Evolutionary conservation across 2,329 filamentous ascomycete species (phyloP).

Genomic region (Zelopaecilomyces penicillatus): DNA sequence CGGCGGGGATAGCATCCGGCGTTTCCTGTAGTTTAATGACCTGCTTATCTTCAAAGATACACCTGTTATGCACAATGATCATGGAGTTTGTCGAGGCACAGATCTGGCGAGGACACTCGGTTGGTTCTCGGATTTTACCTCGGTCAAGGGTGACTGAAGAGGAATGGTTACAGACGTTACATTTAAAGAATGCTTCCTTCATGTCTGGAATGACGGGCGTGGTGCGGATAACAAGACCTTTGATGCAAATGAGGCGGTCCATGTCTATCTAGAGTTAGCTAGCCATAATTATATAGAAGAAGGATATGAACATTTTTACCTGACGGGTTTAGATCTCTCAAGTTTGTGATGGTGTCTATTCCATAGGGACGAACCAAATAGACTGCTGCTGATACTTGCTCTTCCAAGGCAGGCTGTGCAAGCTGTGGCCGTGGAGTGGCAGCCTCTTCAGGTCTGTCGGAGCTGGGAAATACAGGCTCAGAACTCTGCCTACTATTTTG

Average conservation of each 20-base stretch:
- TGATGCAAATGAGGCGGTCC: constrained; percentile 91
- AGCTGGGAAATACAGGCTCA: constrained; percentile 69
- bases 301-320: constrained; percentile 33
- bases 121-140: constrained; percentile 93
- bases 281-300: background rate
- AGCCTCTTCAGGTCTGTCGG: constrained; percentile 54
- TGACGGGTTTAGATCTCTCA: constrained; percentile 88
- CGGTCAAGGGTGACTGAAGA: constrained; percentile 87
- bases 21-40: constrained; percentile 98
- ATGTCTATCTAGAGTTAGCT: constrained; percentile 51
- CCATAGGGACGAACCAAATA: constrained; percentile 89
- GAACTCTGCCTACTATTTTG: constrained; percentile 54
- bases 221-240: constrained; percentile 89
- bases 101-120: constrained; percentile 71
- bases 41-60: constrained; percentile 91
- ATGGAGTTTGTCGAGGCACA: constrained; percentile 89
- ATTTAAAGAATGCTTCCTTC: constrained; percentile 98
- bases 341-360: constrained; percentile 76
- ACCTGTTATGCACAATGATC: constrained; percentile 96
- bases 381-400: constrained; percentile 68
- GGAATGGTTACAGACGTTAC: constrained; percentile 85
- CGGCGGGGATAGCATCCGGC: constrained; percentile 86
- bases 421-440: constrained; percentile 32
- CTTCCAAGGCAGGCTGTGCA: constrained; percentile 56
- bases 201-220: constrained; percentile 97